Percentiles rank a stretch among this genome's conserved stretches.
These are phyloP conservation scores for Pichia ethanolica DNA, from an alignment of 805 yeast genomes.

Conservation along the genomic window DNA sequence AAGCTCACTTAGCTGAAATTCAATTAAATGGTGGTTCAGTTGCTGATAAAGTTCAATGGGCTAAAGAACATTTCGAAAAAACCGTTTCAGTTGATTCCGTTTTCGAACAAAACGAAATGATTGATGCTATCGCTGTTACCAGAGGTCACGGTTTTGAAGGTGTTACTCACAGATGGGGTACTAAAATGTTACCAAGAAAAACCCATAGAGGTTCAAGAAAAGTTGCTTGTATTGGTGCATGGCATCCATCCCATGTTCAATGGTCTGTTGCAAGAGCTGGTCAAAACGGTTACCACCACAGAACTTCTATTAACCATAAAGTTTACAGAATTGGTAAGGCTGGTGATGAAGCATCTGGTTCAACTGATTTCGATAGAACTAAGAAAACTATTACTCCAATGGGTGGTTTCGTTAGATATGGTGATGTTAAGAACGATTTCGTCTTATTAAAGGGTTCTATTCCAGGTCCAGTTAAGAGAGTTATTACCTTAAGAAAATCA, in stretches of 20 bases:
- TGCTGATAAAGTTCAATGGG: conserved; percentile 98
- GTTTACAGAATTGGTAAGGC: conserved; percentile 98
- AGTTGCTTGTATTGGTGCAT: conserved; percentile 99
- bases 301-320: conserved; percentile 99
- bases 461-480: conserved; percentile 99
- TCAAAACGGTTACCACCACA: conserved; percentile 99
- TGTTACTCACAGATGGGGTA: conserved; percentile 99
- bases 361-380: conserved; percentile 98
- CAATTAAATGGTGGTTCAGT: conserved; percentile 99
- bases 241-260: conserved; percentile 99
- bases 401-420: conserved; percentile 99
- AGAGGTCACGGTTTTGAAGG: conserved; percentile 99
- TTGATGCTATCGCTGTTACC: conserved; percentile 98
- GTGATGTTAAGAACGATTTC: conserved; percentile 96
- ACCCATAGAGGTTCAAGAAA: conserved; percentile 99
- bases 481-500: conserved; percentile 97
- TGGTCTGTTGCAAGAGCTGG: conserved; percentile 99
- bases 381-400: conserved; percentile 98
- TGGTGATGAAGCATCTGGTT: conserved; percentile 88
- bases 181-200: conserved; percentile 99
- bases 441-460: conserved; percentile 96
- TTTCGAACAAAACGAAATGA: conserved; percentile 97
- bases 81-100: conserved; percentile 93
- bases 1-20: conserved; percentile 99
- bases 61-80: conserved; percentile 98